Evolutionary conservation across 495 filamentous ascomycete species (phyloP).

Genomic region (Talaromyces nanjingensis): DNA sequence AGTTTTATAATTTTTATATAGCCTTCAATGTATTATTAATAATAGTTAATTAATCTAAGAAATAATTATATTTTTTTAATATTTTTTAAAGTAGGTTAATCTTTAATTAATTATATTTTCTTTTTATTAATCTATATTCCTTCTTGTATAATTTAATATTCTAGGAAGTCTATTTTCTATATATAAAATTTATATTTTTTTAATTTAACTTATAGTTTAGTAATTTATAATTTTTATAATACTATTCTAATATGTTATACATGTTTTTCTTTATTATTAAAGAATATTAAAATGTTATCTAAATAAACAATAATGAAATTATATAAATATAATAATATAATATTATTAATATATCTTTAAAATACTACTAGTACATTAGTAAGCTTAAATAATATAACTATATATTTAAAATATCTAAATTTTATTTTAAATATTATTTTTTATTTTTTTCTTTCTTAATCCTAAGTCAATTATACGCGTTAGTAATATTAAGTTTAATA

Average conservation of each 20-base stretch:
- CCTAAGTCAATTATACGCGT: too few relatives aligned
- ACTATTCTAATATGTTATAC: too few relatives aligned
- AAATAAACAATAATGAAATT: conserved; percentile 24
- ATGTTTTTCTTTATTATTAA: conserved; percentile 19
- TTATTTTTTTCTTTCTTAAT: neutral
- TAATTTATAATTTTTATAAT: too few relatives aligned
- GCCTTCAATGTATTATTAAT: too few relatives aligned
- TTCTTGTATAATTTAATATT: conserved; percentile 14
- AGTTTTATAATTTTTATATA: too few relatives aligned
- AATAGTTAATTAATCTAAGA: too few relatives aligned
- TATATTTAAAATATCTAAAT: conserved; percentile 6
- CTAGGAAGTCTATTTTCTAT: conserved; percentile 15
- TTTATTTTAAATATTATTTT: conserved; percentile 1
- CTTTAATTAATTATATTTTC: conserved; percentile 12
- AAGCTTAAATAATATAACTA: neutral
- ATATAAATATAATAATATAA: conserved; percentile 13
- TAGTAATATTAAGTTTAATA: too few relatives aligned
- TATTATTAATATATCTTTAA: conserved; percentile 5
- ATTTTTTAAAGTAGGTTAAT: conserved; percentile 13
- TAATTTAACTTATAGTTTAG: conserved; percentile 15
- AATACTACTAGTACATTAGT: neutral
- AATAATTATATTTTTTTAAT: too few relatives aligned
- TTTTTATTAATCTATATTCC: conserved; percentile 17
- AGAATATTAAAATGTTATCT: conserved; percentile 30
- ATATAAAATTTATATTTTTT: conserved; percentile 24